phyloP scores from a whole-genome alignment of 2,329 filamentous ascomycete genomes.

The Zasmidium citrigriseum region DNA sequence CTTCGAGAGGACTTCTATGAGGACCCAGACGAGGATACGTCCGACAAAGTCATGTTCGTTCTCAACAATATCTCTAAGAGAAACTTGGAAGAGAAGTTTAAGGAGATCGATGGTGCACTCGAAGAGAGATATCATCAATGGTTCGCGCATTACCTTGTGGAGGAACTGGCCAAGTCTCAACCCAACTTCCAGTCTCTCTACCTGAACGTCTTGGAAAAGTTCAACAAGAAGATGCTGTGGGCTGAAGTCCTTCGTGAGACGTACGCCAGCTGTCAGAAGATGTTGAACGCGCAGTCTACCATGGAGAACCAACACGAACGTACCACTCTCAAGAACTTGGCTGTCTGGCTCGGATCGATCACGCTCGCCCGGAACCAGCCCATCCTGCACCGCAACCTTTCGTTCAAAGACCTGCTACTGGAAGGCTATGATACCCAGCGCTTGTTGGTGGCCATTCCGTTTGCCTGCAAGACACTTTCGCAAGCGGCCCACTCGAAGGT shows the following conservation, averaged over 20 bases:
- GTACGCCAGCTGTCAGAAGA: slow-evolving; percentile 78
- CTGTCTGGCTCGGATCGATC: slow-evolving; percentile 87
- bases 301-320: slow-evolving; percentile 83
- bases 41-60: slow-evolving; percentile 93
- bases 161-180: slow-evolving; percentile 94
- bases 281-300: slow-evolving; percentile 88
- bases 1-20: slow-evolving; percentile 67
- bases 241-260: slow-evolving; percentile 90
- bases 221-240: slow-evolving; percentile 78
- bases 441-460: slow-evolving; percentile 88
- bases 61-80: slow-evolving; percentile 94
- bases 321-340: slow-evolving; percentile 87
- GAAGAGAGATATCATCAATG: slow-evolving; percentile 85
- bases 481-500: slow-evolving; percentile 83
- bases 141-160: slow-evolving; percentile 94
- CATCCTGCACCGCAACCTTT: slow-evolving; percentile 94
- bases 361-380: slow-evolving; percentile 93
- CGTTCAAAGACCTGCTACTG: slow-evolving; percentile 91
- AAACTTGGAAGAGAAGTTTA: slow-evolving; percentile 81
- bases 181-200: slow-evolving; percentile 96
- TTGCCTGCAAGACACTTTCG: slow-evolving; percentile 92
- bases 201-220: slow-evolving; percentile 80
- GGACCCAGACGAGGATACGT: slow-evolving; percentile 79
- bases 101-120: slow-evolving; percentile 76
- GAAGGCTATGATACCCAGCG: slow-evolving; percentile 93